Conservation (phyloP, 2,329 filamentous ascomycete species). For the Xylariaceae sp. region DNA sequence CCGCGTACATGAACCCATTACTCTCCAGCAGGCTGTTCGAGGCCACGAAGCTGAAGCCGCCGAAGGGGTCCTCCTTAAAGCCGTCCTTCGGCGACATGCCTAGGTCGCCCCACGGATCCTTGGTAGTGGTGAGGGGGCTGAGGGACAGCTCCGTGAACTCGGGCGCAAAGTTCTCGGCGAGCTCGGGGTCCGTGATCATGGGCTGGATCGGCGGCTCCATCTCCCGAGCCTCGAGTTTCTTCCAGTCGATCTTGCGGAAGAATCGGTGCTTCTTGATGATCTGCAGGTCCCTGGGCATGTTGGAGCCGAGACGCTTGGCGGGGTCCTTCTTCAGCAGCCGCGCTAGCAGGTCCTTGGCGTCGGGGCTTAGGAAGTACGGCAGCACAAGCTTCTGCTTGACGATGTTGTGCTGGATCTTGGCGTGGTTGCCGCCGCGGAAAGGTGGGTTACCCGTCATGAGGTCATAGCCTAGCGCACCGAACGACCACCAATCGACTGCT, state of each 20-base stretch:
- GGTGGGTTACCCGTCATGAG: slow-evolving; percentile 90
- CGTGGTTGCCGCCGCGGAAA: slow-evolving; percentile 86
- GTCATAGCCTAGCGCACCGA: slow-evolving; percentile 90
- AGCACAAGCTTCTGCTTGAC: slow-evolving; percentile 86
- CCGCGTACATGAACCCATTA: slow-evolving; percentile 42
- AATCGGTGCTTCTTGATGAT: slow-evolving; percentile 92
- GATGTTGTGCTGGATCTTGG: slow-evolving; percentile 96
- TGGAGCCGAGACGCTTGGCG: slow-evolving; percentile 81
- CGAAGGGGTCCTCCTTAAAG: slow-evolving; percentile 60
- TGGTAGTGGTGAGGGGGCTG: slow-evolving; percentile 64
- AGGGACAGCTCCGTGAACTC: slow-evolving; percentile 88
- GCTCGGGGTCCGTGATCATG: slow-evolving; percentile 90
- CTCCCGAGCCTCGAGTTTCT: slow-evolving; percentile 78
- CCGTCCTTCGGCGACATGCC: slow-evolving; percentile 32
- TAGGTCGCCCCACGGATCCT: slow-evolving; percentile 43
- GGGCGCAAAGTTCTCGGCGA: slow-evolving; percentile 94
- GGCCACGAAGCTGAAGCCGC: slow-evolving; percentile 66
- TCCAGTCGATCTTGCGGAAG: slow-evolving; percentile 97
- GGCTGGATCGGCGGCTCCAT: slow-evolving; percentile 88
- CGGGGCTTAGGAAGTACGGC: slow-evolving; percentile 87
- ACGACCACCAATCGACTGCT: slow-evolving; percentile 98
- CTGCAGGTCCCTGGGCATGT: slow-evolving; percentile 85
- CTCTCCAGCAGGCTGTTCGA: slow-evolving; percentile 59
- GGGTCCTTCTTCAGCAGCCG: slow-evolving; percentile 91
- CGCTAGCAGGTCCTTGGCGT: slow-evolving; percentile 92